phyloP scores from a whole-genome alignment of 2,329 filamentous ascomycete species.

The Curvularia lunata region DNA sequence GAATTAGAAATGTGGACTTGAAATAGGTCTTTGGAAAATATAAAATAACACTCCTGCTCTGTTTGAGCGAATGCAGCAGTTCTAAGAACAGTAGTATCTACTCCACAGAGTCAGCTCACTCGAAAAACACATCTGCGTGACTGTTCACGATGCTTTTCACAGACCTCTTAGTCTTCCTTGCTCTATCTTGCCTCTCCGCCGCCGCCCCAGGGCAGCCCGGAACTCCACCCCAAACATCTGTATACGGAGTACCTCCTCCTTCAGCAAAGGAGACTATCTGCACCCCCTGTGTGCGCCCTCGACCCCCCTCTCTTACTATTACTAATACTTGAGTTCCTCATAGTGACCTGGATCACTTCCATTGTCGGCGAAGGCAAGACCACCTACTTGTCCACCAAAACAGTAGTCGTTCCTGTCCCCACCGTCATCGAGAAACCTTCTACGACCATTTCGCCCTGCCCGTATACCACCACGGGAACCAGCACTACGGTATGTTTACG shows the following conservation, averaged over 20 bases:
- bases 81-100: neutral
- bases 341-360: conserved; percentile 26
- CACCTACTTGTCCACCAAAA: conserved; percentile 28
- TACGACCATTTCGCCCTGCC: conserved; percentile 19
- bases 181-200: conserved; percentile 21
- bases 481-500: neutral
- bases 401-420: conserved; percentile 25
- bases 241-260: conserved; percentile 1
- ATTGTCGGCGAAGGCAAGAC: conserved; percentile 11
- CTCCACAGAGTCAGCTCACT: neutral
- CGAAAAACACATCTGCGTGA: neutral
- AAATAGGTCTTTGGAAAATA: neutral
- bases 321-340: neutral
- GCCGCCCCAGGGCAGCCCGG: conserved; percentile 7
- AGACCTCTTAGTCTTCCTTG: conserved; percentile 24
- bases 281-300: conserved; percentile 11
- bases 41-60: neutral
- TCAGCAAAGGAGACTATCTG: conserved; percentile 20
- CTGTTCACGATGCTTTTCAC: conserved; percentile 28
- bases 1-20: too few species aligned
- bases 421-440: conserved; percentile 15
- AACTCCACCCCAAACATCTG: conserved; percentile 2
- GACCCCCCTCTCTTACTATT: too few species aligned
- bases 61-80: neutral
- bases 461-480: conserved; percentile 20